A percentile compares a stretch with the other conserved stretches of the same genome.
These are phyloP conservation scores for Lipomyces yamadae DNA, from an alignment of 805 yeast species.

Conservation along the genomic window DNA sequence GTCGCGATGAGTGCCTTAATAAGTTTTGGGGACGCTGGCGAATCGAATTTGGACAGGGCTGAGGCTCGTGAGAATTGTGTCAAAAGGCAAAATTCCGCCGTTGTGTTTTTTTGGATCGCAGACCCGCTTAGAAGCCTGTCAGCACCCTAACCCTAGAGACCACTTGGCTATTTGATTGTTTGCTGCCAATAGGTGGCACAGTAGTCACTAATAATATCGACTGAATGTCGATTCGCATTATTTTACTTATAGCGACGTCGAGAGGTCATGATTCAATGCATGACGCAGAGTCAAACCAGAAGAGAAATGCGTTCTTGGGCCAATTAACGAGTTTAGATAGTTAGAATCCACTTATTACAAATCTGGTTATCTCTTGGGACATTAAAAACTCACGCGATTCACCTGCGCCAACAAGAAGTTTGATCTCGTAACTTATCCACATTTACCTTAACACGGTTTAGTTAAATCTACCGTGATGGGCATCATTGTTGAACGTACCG, in stretches of 20 bases:
- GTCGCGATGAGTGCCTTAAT: neutral
- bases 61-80: constrained; percentile 2
- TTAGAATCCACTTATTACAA: neutral
- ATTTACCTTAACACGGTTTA: neutral
- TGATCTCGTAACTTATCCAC: too few relatives aligned
- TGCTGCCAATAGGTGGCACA: neutral
- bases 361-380: neutral
- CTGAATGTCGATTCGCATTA: too few relatives aligned
- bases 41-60: neutral
- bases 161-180: constrained; percentile 9
- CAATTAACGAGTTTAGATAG: neutral
- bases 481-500: constrained; percentile 31
- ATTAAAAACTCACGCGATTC: too few relatives aligned
- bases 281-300: neutral
- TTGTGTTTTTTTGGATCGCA: neutral
- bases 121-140: neutral
- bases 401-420: too few relatives aligned
- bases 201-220: neutral
- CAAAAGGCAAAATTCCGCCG: neutral
- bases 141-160: constrained; percentile 12
- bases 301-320: neutral
- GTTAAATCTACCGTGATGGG: constrained; percentile 20
- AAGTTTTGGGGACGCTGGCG: neutral
- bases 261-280: neutral
- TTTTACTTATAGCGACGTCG: too few relatives aligned